A percentile compares a stretch with the other conserved stretches of the same genome.
Evolutionary conservation across 2,329 filamentous ascomycete genomes (phyloP).

Genomic region (Phoma herbarum): DNA sequence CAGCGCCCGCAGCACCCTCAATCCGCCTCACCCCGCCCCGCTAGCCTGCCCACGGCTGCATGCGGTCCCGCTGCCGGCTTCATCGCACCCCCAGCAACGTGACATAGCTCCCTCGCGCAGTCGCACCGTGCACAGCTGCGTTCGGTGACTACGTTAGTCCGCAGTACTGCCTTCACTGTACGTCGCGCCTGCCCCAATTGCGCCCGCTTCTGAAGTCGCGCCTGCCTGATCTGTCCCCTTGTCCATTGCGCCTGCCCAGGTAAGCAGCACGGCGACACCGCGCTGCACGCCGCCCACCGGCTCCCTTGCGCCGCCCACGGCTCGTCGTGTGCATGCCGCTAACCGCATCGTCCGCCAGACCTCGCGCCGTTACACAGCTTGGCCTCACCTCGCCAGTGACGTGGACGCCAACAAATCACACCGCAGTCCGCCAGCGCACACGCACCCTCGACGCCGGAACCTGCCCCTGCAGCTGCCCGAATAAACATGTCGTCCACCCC

Average conservation of each 20-base stretch:
- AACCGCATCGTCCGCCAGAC: conserved; percentile 41
- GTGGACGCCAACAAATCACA: conserved; percentile 53
- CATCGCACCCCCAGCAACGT: conserved; percentile 8
- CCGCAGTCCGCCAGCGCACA: conserved; percentile 50
- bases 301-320: conserved; percentile 9
- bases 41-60: conserved; percentile 27
- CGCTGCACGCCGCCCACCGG: background rate
- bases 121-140: conserved; percentile 24
- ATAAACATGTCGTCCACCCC: conserved; percentile 95
- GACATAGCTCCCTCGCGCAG: conserved; percentile 14
- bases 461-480: conserved; percentile 64
- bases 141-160: conserved; percentile 17
- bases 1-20: background rate
- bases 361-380: conserved; percentile 41
- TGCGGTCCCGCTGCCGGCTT: conserved; percentile 21
- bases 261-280: background rate
- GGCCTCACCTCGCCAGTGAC: conserved; percentile 48
- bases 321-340: conserved; percentile 42
- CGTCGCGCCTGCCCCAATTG: conserved; percentile 21
- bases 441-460: conserved; percentile 56
- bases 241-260: conserved; percentile 17
- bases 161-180: conserved; percentile 18
- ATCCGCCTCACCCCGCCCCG: conserved; percentile 19
- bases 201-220: conserved; percentile 16
- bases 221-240: conserved; percentile 10